These are phyloP conservation scores for Onygenales sp. DNA, from an alignment of 2,329 filamentous ascomycete species.

Conservation along the genomic window DNA sequence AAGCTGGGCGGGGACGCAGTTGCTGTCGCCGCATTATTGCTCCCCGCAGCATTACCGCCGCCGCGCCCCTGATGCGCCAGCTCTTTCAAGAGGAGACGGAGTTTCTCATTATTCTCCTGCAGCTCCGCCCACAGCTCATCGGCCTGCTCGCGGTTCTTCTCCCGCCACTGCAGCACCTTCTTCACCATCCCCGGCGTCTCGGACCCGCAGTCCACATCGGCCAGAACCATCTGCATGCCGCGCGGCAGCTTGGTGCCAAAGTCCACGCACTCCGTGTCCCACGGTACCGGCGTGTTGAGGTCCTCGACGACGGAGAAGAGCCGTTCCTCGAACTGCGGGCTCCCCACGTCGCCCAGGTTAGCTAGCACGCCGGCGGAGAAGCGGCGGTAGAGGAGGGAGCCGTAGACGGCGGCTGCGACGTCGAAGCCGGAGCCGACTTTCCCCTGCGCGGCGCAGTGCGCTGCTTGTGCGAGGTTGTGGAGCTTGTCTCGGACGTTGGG, in stretches of 20 bases:
- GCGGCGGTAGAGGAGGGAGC: constrained; percentile 81
- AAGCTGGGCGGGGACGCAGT: constrained; percentile 27
- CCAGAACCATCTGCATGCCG: constrained; percentile 77
- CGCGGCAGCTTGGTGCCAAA: constrained; percentile 60
- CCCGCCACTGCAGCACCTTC: constrained; percentile 74
- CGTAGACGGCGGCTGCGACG: constrained; percentile 84
- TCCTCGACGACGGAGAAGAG: constrained; percentile 60
- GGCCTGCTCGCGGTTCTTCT: constrained; percentile 53
- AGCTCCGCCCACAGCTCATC: constrained; percentile 64
- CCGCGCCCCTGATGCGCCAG: constrained; percentile 27
- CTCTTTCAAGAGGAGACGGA: constrained; percentile 55
- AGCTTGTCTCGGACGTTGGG: constrained; percentile 51
- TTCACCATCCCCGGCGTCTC: constrained; percentile 96
- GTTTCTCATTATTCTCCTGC: constrained; percentile 61
- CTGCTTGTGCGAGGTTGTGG: constrained; percentile 88
- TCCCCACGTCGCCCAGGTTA: constrained; percentile 56
- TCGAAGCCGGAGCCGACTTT: constrained; percentile 96
- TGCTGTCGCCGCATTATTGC: neutral
- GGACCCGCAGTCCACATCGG: constrained; percentile 89
- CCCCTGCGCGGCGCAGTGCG: constrained; percentile 91
- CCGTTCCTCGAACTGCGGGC: constrained; percentile 55
- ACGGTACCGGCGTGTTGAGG: constrained; percentile 40
- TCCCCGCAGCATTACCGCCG: neutral
- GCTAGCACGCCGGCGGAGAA: constrained; percentile 74
- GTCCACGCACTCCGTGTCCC: constrained; percentile 72